Evolutionary conservation across 2,329 filamentous ascomycete genomes (phyloP), one percentile per base, ranked within the genome.

Genomic region (Xylaria sp.): DNA sequence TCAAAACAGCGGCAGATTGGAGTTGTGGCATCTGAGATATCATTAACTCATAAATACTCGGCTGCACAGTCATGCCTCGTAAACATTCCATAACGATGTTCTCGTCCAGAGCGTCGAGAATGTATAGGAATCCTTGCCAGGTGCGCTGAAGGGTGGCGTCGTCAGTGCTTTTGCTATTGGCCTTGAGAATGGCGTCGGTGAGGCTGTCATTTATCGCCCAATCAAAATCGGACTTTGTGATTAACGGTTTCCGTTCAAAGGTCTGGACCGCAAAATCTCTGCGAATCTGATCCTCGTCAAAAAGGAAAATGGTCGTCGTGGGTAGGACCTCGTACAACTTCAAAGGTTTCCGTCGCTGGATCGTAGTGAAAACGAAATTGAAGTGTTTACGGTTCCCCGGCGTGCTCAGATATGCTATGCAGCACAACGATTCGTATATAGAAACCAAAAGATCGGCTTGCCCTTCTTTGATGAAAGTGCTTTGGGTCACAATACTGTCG

Each of bases 381-480:
- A 98, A 97, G 72, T 90, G 78, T 0, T 78, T 74, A 2, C 86
- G 83, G 72, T 85, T 84, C 3, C 85, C 84, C 1, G 85, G 82
- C n/a, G 83, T 74, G 54, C 81, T 86, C 70, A 98, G 84, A 77
- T 97, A 94, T 0, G 91, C 86, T 73, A 94, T 89, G 79, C 92
- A 97, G 79, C 94, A 97, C 61, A 98, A 83, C 0, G 92, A 91
- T 79, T 98, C 95, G 75, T 97, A 97, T 37, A 98, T 88, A 12
- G 93, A 91, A 68, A 96, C 88, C 60, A 97, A 87, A 7, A 93
- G 89, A 34, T 88, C 83, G 1, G 86, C 82, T 34, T 87, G 81
- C 7, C 85, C 78, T 23, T 82, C 81, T 34, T 81, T 80, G 52
- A 81, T 76, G 65, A 85, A 81, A 8, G 78, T 80, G 62, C 74